Evolutionary conservation across 164 flowering plant species (phyloP).

Genomic region (Amborella trichopoda): DNA sequence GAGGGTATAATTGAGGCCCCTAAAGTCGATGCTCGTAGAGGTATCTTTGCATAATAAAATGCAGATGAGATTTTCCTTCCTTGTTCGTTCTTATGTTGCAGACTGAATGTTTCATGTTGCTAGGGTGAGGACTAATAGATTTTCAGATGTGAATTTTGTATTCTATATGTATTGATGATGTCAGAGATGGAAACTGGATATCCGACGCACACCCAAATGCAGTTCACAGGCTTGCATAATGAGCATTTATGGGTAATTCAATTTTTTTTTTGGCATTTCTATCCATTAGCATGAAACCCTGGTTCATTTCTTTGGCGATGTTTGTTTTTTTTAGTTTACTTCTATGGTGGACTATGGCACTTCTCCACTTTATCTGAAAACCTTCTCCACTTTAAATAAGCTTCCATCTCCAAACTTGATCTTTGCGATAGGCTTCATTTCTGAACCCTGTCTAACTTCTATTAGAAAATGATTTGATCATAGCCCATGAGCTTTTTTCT

Average conservation of each 20-base stretch:
- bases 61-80: not conserved
- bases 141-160: conserved; percentile 83
- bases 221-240: conserved; percentile 71
- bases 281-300: too few relatives aligned
- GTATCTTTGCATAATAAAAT: conserved; percentile 17
- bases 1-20: conserved; percentile 64
- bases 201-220: conserved; percentile 89
- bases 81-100: conserved; percentile 3
- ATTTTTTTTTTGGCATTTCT: too few relatives aligned
- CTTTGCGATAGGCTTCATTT: too few relatives aligned
- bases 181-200: conserved; percentile 95
- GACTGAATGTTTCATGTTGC: conserved; percentile 46
- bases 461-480: too few relatives aligned
- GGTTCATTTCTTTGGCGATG: not conserved
- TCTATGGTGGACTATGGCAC: too few relatives aligned
- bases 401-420: too few relatives aligned
- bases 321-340: not conserved
- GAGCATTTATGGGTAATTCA: conserved; percentile 74
- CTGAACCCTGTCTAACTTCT: too few relatives aligned
- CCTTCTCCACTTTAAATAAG: too few relatives aligned
- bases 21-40: conserved; percentile 88
- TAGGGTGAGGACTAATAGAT: conserved; percentile 75
- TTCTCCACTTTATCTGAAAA: too few relatives aligned
- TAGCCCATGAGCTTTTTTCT: too few relatives aligned
- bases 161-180: conserved; percentile 63